Base-by-base conservation (phyloP, 441 rosid species). In the Raphanus hybrid region DNA sequence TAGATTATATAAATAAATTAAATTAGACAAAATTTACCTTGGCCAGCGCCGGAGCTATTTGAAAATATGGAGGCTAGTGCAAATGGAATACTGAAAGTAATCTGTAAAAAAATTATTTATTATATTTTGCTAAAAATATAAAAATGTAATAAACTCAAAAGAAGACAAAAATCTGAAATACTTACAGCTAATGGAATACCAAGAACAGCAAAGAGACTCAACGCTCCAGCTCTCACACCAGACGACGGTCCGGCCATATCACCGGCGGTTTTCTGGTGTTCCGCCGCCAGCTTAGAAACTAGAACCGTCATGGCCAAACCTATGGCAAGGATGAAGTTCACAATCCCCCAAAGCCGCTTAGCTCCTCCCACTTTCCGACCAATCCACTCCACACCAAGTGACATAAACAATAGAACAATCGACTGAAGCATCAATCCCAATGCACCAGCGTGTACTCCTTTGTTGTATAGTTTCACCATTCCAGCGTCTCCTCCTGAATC, bases 41-140 rank as follows among this genome's bases (percentile, higher is more conserved):
- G 96, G 60, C 98, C 97, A 8, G 94, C 94, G 37, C 90, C 92
- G 2, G 91, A 43, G 9, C 64, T 61, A 72, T 78, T 81, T 6
- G 87, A 90, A 67, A 85, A 90, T 66, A 93, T 93, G 16, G 97
- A 93, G 9, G 97, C 94, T 86, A 93, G 29, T 76, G 97, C 97
- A 76, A 90, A 93, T 3, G 98, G 98, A 64, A 87, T 82, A 71
- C 92, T 92, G 82, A 43, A 90, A 39, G 97, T 93, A 69, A 92
- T 74, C 94, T 90, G 85, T 23, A 32, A 55, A 62, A 70, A 27
- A 69, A 55, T 2, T 1, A 12, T 52, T 54, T 27, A 6, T 18
- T n/a, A 68, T 29, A 57, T 10, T 14, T 20, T 41, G n/a, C 34
- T 8, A 43, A 54, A n/a, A 41, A 54, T 54, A 54, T 8, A 27